Evolutionary conservation across 73 alveolate genomes (phyloP), one percentile per base, ranked within the genome.

Genomic region (Stentor coeruleus): DNA sequence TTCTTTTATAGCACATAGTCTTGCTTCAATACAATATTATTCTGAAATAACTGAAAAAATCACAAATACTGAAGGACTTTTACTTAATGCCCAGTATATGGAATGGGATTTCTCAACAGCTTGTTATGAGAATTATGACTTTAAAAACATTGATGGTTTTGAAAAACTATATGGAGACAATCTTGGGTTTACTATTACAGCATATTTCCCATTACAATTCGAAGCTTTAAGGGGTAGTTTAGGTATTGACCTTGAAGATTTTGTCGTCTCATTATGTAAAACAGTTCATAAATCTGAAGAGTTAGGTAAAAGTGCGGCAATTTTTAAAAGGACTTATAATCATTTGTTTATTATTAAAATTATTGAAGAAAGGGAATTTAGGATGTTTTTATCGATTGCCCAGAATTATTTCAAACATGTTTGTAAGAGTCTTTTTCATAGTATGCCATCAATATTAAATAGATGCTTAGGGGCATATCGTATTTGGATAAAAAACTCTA

Each of bases 341-440:
- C 74, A 57, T 6, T 80, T 55, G 40, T 88, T 39, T 76, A 58
- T 88, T 28, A 41, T 85, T 39, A 88, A 88, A 80, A 85, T 59
- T 26, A 77, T 88, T 31, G 82, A 88, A 58, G 39, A 39, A 41
- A 37, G 74, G 20, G 94, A 88, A 26, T 59, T 85, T 37, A 79
- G 76, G 57, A 88, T 88, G 94, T 88, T 85, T 87, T 49, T 58
- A 14, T 87, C 81, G 74, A 59, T 88, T 49, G 91, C 88, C 0
- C 91, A 79, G 14, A 38, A 55, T 28, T 88, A 88, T 87, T 88
- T 88, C 42, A 86, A 76, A 39, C 88, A 88, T 59, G 75, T 85
- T 39, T 84, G 91, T 85, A 77, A 85, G 73, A 74, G 84, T 26
- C 80, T 80, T 83, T 85, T 80, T 85, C 88, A 88, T 30, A 14